A percentile compares a stretch with the other conserved stretches of the same genome.
Conservation (phyloP, 495 filamentous ascomycete genomes). For the Cercophora newfieldiana region DNA sequence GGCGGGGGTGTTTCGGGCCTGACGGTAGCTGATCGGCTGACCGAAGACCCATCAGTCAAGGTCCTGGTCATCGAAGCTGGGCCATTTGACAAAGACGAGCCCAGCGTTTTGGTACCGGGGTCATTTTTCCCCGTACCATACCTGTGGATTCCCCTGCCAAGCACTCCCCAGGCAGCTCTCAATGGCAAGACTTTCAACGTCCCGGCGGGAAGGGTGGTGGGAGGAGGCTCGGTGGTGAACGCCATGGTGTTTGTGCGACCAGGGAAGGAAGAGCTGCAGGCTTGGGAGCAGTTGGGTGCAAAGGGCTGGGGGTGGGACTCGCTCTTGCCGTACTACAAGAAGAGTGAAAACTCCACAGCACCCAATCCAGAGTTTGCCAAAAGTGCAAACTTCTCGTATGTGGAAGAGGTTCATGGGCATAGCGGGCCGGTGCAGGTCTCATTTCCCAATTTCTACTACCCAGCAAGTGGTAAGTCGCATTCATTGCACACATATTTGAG, state of each 20-base stretch:
- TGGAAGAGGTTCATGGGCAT: not conserved
- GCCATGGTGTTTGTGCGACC: conserved; percentile 44
- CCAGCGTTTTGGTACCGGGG: conserved; percentile 7
- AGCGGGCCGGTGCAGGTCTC: conserved; percentile 7
- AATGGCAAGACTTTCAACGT: conserved; percentile 33
- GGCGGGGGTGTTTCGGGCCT: conserved; percentile 13
- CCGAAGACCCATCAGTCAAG: conserved; percentile 14
- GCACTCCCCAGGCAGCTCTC: conserved; percentile 29
- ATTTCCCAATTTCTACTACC: conserved; percentile 12
- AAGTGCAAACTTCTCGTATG: conserved; percentile 8
- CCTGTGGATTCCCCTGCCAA: conserved; percentile 9
- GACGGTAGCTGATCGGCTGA: conserved; percentile 18
- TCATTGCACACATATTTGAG: no score
- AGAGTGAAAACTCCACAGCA: conserved; percentile 28
- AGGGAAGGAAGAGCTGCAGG: conserved; percentile 38
- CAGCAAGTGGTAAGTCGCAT: not conserved
- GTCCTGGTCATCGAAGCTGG: conserved; percentile 20
- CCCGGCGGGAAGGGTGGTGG: conserved; percentile 38
- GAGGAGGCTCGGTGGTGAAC: conserved; percentile 48
- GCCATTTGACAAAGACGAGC: conserved; percentile 7
- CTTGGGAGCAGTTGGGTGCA: conserved; percentile 38
- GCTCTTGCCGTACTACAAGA: conserved; percentile 43
- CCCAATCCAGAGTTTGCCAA: conserved; percentile 17
- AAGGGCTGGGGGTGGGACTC: conserved; percentile 43
- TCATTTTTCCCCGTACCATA: conserved; percentile 13